Evolutionary conservation across 768 basidiomycete species (phyloP), one percentile per base, ranked within the genome.

Genomic region (Phylloporus scabripes): DNA sequence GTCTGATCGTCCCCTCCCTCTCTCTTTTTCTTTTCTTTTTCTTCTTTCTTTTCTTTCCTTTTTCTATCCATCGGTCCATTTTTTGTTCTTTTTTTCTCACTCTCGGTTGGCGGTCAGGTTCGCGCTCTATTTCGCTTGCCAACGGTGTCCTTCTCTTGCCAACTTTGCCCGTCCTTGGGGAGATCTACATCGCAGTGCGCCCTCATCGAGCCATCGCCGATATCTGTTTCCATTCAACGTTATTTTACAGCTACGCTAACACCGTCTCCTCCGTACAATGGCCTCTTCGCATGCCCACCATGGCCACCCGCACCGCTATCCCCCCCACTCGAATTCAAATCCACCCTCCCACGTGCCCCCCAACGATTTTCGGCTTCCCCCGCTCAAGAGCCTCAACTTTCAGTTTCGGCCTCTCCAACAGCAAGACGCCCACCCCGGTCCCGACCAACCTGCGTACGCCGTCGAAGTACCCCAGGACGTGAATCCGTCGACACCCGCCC

Each of bases 381-480:
- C 84, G 17, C 75, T 87, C 63, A 86, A 80, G 70, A 83, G 85
- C 61, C 74, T 88, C 62, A 82, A 85, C 63, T 85, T 87, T 54
- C 62, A 63, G 48, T 78, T 76, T 46, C 62, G 58, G 45, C 54
- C 72, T 20, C 65, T 68, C 28, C 54, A 68, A 47, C 62, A 58
- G 12, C 56, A 64, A 45, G 52, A 46, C 43, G 26, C 53, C 9
- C 54, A 41, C 0, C 12, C 55, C 40, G 39, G 23, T 0, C 20
- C 42, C 18, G 63, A 60, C 49, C 53, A 54, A 45, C 31, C 54
- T 0, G 21, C 48, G 15, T 59, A 47, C 1, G n/a, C 33, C 23
- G 59, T 52, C 9, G 62, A 63, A 23, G 62, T 64, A n/a, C 4
- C 11, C 12, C 62, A 59, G 52, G 61, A 63, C 41, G 50, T 52